Percentiles rank a stretch among this genome's conserved stretches.
Evolutionary conservation across 805 yeast species (phyloP).

Genomic region (Yarrowia sp.): DNA sequence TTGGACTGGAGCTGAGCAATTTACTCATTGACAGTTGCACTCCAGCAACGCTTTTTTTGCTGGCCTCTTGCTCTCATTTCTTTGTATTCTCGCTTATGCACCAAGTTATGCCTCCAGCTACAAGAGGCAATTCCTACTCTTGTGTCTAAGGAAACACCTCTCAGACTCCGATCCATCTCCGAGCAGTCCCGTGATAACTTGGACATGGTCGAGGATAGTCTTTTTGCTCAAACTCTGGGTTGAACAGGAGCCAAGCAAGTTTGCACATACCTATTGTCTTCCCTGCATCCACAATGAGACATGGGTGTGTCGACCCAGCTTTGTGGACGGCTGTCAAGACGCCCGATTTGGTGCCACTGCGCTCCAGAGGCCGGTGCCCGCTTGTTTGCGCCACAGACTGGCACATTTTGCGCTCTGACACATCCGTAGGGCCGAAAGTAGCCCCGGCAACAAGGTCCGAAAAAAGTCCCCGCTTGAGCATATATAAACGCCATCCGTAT

Average conservation of each 20-base stretch:
- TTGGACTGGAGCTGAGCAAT: too few relatives aligned
- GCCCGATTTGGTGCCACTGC: too few relatives aligned
- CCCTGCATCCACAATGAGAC: slow-evolving; percentile 34
- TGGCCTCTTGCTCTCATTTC: too few relatives aligned
- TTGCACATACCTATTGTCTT: slow-evolving; percentile 13
- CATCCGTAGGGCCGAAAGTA: background rate
- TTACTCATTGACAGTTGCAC: too few relatives aligned
- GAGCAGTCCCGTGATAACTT: slow-evolving; percentile 1
- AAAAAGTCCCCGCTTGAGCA: background rate
- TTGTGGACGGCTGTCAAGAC: background rate
- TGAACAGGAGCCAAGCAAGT: slow-evolving; percentile 7
- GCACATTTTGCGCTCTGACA: background rate
- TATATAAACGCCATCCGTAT: background rate
- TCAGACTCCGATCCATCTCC: slow-evolving; percentile 11
- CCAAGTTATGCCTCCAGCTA: background rate
- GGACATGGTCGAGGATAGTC: background rate
- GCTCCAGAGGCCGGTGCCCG: too few relatives aligned
- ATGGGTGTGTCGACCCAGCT: background rate
- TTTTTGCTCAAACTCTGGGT: slow-evolving; percentile 26
- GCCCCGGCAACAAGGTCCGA: background rate
- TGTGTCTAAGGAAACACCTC: background rate
- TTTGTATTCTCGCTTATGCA: slow-evolving; percentile 3
- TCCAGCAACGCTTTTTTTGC: too few relatives aligned
- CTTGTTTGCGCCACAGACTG: too few relatives aligned
- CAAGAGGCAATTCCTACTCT: background rate